phyloP scores from a whole-genome alignment of 78 protist species.

The Ministeria vibrans region DNA sequence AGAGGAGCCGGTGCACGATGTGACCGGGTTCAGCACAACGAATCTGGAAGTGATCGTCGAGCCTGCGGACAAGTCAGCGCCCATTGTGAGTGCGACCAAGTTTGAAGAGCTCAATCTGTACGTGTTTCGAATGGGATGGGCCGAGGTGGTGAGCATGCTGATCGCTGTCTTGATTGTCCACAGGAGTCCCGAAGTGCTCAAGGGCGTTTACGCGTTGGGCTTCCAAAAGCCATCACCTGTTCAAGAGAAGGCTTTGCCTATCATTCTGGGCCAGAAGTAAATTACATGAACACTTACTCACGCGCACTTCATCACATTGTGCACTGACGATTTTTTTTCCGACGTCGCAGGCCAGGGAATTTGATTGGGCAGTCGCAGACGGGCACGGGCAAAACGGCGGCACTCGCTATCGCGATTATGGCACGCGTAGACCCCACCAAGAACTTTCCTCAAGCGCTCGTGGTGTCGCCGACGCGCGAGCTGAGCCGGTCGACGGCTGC shows the following conservation, averaged over 20 bases:
- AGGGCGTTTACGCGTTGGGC: conserved; percentile 58
- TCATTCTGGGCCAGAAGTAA: conserved; percentile 40
- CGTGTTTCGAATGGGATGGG: too few species aligned
- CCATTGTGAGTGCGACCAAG: too few species aligned
- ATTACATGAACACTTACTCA: too few species aligned
- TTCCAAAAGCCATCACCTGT: conserved; percentile 62
- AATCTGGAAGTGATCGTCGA: too few species aligned
- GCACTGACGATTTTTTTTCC: not conserved
- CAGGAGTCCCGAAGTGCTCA: conserved; percentile 5
- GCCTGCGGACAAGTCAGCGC: not conserved
- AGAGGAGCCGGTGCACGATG: too few species aligned
- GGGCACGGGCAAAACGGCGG: conserved; percentile 94
- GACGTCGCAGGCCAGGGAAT: conserved; percentile 15
- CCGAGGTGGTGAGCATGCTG: not conserved
- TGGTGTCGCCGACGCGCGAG: conserved; percentile 56
- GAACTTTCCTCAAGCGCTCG: not conserved
- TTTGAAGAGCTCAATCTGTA: too few species aligned
- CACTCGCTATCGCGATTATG: conserved; percentile 70
- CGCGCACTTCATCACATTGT: not conserved
- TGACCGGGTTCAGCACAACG: too few species aligned
- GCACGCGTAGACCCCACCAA: conserved; percentile 28
- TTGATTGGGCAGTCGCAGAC: conserved; percentile 85
- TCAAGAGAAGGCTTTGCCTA: conserved; percentile 63
- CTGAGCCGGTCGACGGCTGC: conserved; percentile 44
- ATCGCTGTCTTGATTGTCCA: conserved; percentile 15